Conservation (phyloP, 768 basidiomycete species). For the Tylopilus subfusipes region DNA sequence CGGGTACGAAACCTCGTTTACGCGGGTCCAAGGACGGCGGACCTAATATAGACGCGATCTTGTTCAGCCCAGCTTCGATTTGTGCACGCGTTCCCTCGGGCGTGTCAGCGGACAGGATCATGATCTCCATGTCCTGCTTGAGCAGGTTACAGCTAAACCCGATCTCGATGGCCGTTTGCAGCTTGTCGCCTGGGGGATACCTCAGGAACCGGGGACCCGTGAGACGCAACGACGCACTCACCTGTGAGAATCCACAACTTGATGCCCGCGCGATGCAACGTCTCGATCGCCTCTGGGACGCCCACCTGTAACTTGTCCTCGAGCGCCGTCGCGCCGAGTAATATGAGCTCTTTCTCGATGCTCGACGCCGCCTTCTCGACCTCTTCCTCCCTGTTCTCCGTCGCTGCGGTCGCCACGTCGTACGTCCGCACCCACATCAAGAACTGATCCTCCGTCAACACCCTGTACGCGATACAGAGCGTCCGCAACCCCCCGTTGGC, state of each 20-base stretch:
- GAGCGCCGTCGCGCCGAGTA: constrained; percentile 92
- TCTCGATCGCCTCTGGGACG: constrained; percentile 94
- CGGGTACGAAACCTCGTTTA: constrained; percentile 63
- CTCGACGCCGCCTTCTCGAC: constrained; percentile 82
- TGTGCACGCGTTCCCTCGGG: constrained; percentile 73
- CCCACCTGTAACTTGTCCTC: constrained; percentile 98
- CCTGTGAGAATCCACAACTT: constrained; percentile 98
- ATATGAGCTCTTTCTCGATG: constrained; percentile 78
- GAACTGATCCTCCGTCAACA: constrained; percentile 82
- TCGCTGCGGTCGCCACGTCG: constrained; percentile 75
- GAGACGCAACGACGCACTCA: constrained; percentile 29
- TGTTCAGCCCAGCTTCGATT: constrained; percentile 91
- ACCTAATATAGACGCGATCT: constrained; percentile 83
- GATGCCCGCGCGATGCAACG: constrained; percentile 88
- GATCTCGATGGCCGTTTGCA: constrained; percentile 98
- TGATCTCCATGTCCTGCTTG: constrained; percentile 92
- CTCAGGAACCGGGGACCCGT: not conserved
- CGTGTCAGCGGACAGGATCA: constrained; percentile 90
- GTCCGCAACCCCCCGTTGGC: constrained; percentile 92
- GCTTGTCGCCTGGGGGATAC: constrained; percentile 73
- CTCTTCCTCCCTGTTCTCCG: constrained; percentile 83
- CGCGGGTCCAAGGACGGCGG: constrained; percentile 61
- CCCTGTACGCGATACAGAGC: constrained; percentile 81
- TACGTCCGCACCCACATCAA: constrained; percentile 72
- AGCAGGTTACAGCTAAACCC: constrained; percentile 93